Conservation (phyloP, 2,329 filamentous ascomycete genomes). For the Aureobasidium sp. region DNA sequence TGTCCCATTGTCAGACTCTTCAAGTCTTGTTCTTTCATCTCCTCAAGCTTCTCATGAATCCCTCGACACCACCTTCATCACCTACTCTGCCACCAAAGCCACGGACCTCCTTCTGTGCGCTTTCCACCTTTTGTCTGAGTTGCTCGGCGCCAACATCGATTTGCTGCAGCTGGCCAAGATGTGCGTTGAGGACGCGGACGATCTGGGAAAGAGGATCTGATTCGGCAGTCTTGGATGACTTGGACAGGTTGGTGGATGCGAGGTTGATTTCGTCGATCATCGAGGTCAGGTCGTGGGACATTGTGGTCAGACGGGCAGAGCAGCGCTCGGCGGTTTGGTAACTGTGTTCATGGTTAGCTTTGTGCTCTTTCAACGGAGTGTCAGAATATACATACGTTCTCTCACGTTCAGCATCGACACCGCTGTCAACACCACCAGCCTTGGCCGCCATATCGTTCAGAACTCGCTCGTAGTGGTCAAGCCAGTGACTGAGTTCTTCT, state of each 20-base stretch:
- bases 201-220: constrained; percentile 73
- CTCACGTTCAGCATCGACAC: constrained; percentile 92
- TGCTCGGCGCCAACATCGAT: constrained; percentile 80
- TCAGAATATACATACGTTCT: constrained; percentile 55
- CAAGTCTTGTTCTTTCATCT: background rate
- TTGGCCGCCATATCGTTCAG: constrained; percentile 84
- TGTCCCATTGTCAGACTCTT: background rate
- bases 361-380: background rate
- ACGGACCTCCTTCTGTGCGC: constrained; percentile 71
- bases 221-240: constrained; percentile 58
- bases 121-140: constrained; percentile 71
- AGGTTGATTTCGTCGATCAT: constrained; percentile 99
- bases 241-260: constrained; percentile 80
- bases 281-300: constrained; percentile 83
- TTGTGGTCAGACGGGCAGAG: constrained; percentile 81
- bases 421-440: constrained; percentile 53
- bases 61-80: constrained; percentile 63
- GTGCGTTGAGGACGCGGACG: constrained; percentile 86
- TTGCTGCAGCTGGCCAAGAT: constrained; percentile 84
- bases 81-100: constrained; percentile 42
- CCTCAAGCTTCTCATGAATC: constrained; percentile 72
- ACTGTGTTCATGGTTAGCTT: constrained; percentile 29
- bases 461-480: constrained; percentile 85
- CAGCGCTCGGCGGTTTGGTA: constrained; percentile 92
- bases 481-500: constrained; percentile 76